Conservation (phyloP, 2,329 filamentous ascomycete species). For the Penicillium sp. region DNA sequence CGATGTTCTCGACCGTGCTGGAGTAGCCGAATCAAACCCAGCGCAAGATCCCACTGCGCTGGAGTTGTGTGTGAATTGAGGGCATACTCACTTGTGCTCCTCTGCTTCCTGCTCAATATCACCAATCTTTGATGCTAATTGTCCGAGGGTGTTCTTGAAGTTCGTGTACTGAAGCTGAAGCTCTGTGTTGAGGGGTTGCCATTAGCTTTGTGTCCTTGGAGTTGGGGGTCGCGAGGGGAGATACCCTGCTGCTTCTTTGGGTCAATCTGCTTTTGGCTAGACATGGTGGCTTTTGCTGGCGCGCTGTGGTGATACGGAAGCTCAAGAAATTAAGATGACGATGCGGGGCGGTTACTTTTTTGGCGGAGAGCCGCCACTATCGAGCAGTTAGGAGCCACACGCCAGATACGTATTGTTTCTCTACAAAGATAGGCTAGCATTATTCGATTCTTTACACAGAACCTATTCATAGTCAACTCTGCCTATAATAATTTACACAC, state of each 20-base stretch:
- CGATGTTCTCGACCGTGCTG: background rate
- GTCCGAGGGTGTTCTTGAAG: constrained; percentile 75
- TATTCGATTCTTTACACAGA: too few relatives aligned
- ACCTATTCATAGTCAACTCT: too few relatives aligned
- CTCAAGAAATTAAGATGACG: constrained; percentile 33
- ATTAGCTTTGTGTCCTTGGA: constrained; percentile 5
- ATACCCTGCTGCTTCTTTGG: constrained; percentile 52
- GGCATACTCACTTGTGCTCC: constrained; percentile 82
- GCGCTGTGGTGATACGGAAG: constrained; percentile 13
- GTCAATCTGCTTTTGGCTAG: constrained; percentile 43
- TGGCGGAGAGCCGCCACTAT: constrained; percentile 6
- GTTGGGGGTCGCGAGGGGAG: background rate
- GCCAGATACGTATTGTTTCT: too few relatives aligned
- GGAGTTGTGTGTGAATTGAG: background rate
- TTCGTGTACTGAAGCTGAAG: constrained; percentile 53
- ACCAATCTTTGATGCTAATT: constrained; percentile 93
- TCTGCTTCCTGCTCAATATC: constrained; percentile 97
- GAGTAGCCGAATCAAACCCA: background rate
- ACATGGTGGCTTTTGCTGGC: constrained; percentile 32
- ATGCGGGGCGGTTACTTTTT: constrained; percentile 33
- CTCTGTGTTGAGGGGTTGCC: constrained; percentile 35
- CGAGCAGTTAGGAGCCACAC: background rate
- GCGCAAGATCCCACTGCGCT: background rate
- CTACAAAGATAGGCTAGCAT: too few relatives aligned
- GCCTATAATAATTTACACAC: background rate